Evolutionary conservation across 345 rosid genomes (phyloP).

Genomic region (Salix arbutifolia): DNA sequence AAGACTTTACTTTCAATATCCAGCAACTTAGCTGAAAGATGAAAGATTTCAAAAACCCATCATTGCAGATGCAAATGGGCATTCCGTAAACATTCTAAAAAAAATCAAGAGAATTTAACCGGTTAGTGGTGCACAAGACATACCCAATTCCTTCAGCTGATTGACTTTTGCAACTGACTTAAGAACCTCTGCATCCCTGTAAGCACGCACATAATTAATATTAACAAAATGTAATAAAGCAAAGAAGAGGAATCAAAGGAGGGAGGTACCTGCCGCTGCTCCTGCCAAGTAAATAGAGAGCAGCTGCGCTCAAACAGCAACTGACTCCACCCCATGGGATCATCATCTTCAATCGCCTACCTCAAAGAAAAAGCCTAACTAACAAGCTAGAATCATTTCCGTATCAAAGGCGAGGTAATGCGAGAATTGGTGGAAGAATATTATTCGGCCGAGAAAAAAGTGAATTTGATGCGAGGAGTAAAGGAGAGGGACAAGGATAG

Average conservation of each 20-base stretch:
- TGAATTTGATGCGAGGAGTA: slow-evolving; percentile 36
- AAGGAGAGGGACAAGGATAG: slow-evolving; percentile 9
- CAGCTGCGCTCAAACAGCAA: slow-evolving; percentile 90
- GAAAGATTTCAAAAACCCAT: slow-evolving; percentile 14
- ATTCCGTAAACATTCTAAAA: not conserved
- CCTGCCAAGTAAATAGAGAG: slow-evolving; percentile 82
- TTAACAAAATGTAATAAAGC: not conserved
- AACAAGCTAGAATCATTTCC: not conserved
- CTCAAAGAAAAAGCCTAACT: not conserved
- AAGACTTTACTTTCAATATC: slow-evolving; percentile 67
- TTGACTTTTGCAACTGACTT: slow-evolving; percentile 67
- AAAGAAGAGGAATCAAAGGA: not conserved
- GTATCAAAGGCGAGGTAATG: not conserved
- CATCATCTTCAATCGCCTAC: slow-evolving; percentile 28
- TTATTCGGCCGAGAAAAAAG: not conserved
- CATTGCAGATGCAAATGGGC: not conserved
- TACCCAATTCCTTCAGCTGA: slow-evolving; percentile 88
- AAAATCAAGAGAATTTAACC: too few relatives aligned
- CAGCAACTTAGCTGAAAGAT: slow-evolving; percentile 62
- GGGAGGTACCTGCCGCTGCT: slow-evolving; percentile 71
- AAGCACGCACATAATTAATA: not conserved
- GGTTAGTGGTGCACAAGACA: not conserved
- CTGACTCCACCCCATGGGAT: slow-evolving; percentile 86
- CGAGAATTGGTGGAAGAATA: not conserved
- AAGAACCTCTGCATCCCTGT: slow-evolving; percentile 80